Evolutionary conservation across 2,329 filamentous ascomycete species (phyloP).

Genomic region (Penicillium sclerotiorum): DNA sequence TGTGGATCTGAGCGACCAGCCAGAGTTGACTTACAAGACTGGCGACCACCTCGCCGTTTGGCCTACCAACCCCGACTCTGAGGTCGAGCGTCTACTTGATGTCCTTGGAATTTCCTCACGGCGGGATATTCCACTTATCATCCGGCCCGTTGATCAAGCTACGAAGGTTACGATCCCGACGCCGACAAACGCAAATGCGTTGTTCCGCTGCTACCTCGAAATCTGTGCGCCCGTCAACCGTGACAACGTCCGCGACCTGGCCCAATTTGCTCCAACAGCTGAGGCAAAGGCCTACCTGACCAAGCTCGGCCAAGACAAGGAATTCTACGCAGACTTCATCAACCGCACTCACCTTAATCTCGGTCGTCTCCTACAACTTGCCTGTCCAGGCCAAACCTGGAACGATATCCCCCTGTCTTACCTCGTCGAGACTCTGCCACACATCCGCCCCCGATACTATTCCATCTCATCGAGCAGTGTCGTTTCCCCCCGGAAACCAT

Average conservation of each 20-base stretch:
- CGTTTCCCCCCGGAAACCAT: slow-evolving; percentile 53
- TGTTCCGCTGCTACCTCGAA: slow-evolving; percentile 87
- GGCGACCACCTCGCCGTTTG: slow-evolving; percentile 91
- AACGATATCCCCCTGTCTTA: slow-evolving; percentile 80
- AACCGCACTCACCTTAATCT: slow-evolving; percentile 73
- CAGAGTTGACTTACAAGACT: slow-evolving; percentile 86
- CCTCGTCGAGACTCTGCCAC: slow-evolving; percentile 82
- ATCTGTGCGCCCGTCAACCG: slow-evolving; percentile 90
- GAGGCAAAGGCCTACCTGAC: slow-evolving; percentile 77
- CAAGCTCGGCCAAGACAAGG: slow-evolving; percentile 80
- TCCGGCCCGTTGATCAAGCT: slow-evolving; percentile 60
- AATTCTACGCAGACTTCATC: slow-evolving; percentile 79
- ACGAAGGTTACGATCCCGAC: slow-evolving; percentile 84
- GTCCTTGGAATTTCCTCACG: slow-evolving; percentile 63
- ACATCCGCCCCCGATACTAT: slow-evolving; percentile 91
- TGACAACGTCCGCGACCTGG: slow-evolving; percentile 79
- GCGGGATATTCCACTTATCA: slow-evolving; percentile 55
- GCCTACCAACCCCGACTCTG: slow-evolving; percentile 84
- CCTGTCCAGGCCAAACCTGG: slow-evolving; percentile 73
- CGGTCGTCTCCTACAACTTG: slow-evolving; percentile 49
- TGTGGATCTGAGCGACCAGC: slow-evolving; percentile 73
- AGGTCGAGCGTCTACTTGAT: slow-evolving; percentile 79
- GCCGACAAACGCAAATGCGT: slow-evolving; percentile 84
- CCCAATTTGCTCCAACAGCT: slow-evolving; percentile 80
- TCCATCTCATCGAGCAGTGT: slow-evolving; percentile 75